phyloP scores from a whole-genome alignment of 352 stramenopile species.

The Globisporangium alternatum region DNA sequence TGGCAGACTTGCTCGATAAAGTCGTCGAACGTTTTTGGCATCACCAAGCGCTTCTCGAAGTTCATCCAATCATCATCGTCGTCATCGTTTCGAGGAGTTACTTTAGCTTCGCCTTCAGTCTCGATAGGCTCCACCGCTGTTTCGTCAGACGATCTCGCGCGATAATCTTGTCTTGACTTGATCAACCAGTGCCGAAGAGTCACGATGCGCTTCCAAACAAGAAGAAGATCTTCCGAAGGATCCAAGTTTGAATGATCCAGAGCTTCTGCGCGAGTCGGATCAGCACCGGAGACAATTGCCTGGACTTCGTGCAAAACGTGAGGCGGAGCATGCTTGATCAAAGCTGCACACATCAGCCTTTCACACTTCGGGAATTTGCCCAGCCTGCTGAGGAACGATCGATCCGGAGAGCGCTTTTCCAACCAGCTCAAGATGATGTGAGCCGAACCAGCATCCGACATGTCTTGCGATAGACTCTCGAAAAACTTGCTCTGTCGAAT shows the following conservation, averaged over 20 bases:
- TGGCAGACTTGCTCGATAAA: slow-evolving; percentile 64
- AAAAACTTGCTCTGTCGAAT: slow-evolving; percentile 54
- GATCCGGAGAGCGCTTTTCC: slow-evolving; percentile 68
- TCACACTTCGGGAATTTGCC: slow-evolving; percentile 73
- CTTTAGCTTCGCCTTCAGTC: not conserved
- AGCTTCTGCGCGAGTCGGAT: slow-evolving; percentile 18
- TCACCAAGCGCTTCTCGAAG: slow-evolving; percentile 56
- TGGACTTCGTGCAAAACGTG: slow-evolving; percentile 78
- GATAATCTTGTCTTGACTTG: slow-evolving; percentile 76
- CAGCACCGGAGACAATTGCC: slow-evolving; percentile 60
- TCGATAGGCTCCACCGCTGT: not conserved
- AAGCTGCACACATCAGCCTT: slow-evolving; percentile 60
- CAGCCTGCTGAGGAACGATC: slow-evolving; percentile 73
- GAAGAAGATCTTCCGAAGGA: slow-evolving; percentile 67
- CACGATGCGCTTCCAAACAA: slow-evolving; percentile 80
- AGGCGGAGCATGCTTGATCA: slow-evolving; percentile 77
- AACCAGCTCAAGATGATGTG: slow-evolving; percentile 73
- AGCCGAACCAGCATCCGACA: slow-evolving; percentile 51
- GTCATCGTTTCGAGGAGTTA: slow-evolving; percentile 2
- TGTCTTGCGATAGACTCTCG: slow-evolving; percentile 50
- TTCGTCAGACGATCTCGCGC: slow-evolving; percentile 54
- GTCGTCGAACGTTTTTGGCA: slow-evolving; percentile 68
- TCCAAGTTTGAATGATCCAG: slow-evolving; percentile 52
- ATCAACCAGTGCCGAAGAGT: slow-evolving; percentile 84
- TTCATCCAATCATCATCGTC: slow-evolving; percentile 27